Evolutionary conservation across 2,329 filamentous ascomycete species (phyloP), one percentile per base, ranked within the genome.

Genomic region (Septoria linicola): DNA sequence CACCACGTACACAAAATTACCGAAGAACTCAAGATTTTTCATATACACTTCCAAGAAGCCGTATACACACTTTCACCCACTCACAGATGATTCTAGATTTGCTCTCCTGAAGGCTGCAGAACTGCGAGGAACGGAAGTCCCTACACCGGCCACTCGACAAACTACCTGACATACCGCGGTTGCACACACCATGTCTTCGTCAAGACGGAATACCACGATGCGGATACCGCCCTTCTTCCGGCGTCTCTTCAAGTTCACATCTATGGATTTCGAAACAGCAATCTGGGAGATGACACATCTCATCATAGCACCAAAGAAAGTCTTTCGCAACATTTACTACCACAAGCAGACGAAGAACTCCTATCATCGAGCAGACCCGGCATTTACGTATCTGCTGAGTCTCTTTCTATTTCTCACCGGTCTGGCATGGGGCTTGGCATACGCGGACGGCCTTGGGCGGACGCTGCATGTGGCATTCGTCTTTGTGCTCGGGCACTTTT

Each of bases 231-330:
- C 81, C 59, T 84, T 85, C 75, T 84, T 85, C 72, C 82, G 83
- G 64, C 76, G 82, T 51, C 71, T 86, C 42, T 85, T 86, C 76
- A 87, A 87, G 68, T 86, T 86, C 64, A 82, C 83, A 8, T 83
- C 85, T 61, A 86, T 87, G 83, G 83, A 87, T 73, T 87, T 87
- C 66, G 83, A 87, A 66, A 84, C 85, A 76, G 66, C 83, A 16
- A 80, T 85, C 60, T 87, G 83, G 83, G 83, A 87, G 68, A 86
- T 87, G 80, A 84, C 81, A 55, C 81, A 79, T 62, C 73, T 87
- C 46, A 75, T 87, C 58, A 81, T 86, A 65, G 80, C 82, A 25
- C 83, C 83, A 0, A 86, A 85, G 72, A 85, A 85, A 66, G 83
- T 87, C 43, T 87, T 87, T 67, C 75, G 83, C 56, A 83, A 81